Conservation (phyloP, 352 stramenopile genomes). For the Pythium guiyangense region DNA sequence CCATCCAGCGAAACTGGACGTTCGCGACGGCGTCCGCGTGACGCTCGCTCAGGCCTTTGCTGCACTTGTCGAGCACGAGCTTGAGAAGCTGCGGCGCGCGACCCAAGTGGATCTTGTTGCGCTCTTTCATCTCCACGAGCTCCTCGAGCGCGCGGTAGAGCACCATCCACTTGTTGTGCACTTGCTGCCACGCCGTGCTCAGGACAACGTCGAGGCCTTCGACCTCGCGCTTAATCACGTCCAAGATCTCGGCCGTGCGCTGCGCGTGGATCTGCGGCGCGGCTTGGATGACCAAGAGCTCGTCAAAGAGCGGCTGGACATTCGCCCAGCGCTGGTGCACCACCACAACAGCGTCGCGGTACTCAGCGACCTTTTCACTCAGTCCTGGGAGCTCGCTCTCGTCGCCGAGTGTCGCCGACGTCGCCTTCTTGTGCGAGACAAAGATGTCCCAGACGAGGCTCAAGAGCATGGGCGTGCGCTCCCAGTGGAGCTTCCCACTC, state of each 20-base stretch:
- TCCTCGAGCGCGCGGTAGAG: constrained; percentile 39
- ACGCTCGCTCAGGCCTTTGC: constrained; percentile 43
- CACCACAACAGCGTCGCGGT: constrained; percentile 41
- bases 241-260: constrained; percentile 37
- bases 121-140: constrained; percentile 51
- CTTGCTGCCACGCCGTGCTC: constrained; percentile 55
- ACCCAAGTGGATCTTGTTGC: constrained; percentile 56
- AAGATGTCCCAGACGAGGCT: constrained; percentile 78
- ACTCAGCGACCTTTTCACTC: constrained; percentile 29
- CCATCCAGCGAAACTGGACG: constrained; percentile 76
- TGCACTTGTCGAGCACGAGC: constrained; percentile 43
- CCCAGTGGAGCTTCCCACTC: constrained; percentile 54
- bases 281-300: constrained; percentile 50
- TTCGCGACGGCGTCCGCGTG: constrained; percentile 58
- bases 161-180: constrained; percentile 48
- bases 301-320: constrained; percentile 55
- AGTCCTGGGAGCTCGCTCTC: constrained; percentile 20
- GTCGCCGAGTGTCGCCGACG: background rate
- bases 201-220: constrained; percentile 64
- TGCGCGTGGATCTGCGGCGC: constrained; percentile 45
- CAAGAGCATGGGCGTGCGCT: constrained; percentile 52
- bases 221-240: constrained; percentile 36
- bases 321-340: constrained; percentile 71
- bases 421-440: constrained; percentile 22
- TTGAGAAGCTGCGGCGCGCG: constrained; percentile 48